Conservation (phyloP, 495 filamentous ascomycete species). For the Penicillium cinerascens region DNA sequence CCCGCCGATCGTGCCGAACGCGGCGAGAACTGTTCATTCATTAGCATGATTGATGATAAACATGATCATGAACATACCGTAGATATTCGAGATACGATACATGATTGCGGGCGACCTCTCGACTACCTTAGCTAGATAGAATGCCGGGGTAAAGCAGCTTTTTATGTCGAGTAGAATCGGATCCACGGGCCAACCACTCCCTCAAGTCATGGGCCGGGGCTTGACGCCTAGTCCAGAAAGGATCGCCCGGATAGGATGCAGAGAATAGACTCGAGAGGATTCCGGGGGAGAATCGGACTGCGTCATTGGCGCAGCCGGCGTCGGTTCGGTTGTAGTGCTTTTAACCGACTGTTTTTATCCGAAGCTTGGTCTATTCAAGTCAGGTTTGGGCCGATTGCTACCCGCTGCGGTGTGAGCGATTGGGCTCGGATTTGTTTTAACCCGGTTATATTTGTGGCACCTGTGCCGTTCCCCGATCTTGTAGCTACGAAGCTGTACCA, state of each 20-base stretch:
- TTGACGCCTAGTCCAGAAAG: conserved; percentile 8
- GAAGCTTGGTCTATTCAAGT: neutral
- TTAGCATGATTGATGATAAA: neutral
- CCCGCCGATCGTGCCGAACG: conserved; percentile 50
- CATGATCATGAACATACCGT: conserved; percentile 24
- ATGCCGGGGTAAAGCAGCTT: conserved; percentile 4
- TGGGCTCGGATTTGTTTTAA: neutral
- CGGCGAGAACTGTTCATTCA: conserved; percentile 37
- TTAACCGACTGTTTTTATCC: conserved; percentile 18
- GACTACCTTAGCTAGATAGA: neutral
- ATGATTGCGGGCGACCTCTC: conserved; percentile 18
- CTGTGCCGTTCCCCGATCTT: neutral
- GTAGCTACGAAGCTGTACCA: neutral
- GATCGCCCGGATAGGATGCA: conserved; percentile 22
- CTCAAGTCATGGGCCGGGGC: neutral
- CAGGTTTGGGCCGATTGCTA: neutral
- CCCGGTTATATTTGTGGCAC: neutral
- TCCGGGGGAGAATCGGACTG: conserved; percentile 14
- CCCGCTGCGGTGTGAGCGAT: neutral
- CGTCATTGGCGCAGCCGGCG: conserved; percentile 17
- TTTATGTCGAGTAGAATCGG: conserved; percentile 5
- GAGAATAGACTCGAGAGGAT: conserved; percentile 17
- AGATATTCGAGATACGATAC: conserved; percentile 47
- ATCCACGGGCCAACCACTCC: conserved; percentile 1
- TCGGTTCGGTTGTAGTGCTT: conserved; percentile 6